Evolutionary conservation across 1,139 yeast species (phyloP).

Genomic region (Geotrichum australiense): DNA sequence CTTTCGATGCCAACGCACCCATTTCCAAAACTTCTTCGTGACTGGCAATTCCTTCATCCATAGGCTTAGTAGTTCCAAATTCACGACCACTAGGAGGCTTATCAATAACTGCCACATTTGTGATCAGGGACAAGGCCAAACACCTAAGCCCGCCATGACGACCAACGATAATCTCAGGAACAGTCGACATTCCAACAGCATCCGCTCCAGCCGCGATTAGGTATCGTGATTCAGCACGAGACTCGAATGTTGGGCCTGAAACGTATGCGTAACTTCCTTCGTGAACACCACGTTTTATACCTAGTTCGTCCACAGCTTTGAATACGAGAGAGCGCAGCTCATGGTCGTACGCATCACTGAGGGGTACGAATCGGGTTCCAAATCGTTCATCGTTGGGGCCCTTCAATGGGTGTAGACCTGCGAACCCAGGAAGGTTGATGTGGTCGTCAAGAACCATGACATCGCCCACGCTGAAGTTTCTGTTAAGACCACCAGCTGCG

Average conservation of each 20-base stretch:
- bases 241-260: constrained; percentile 91
- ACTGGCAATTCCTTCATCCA: constrained; percentile 66
- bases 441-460: constrained; percentile 87
- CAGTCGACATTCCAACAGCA: constrained; percentile 97
- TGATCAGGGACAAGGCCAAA: constrained; percentile 76
- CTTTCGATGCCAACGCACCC: constrained; percentile 72
- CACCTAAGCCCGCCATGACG: constrained; percentile 80
- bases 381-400: constrained; percentile 76
- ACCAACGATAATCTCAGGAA: constrained; percentile 90
- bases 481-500: constrained; percentile 88
- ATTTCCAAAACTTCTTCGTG: constrained; percentile 85
- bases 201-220: constrained; percentile 73
- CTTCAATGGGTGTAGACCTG: constrained; percentile 80
- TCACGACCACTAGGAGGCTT: constrained; percentile 69
- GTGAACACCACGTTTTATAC: constrained; percentile 54
- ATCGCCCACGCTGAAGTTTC: constrained; percentile 68
- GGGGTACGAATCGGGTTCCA: constrained; percentile 84
- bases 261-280: constrained; percentile 86
- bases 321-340: constrained; percentile 48
- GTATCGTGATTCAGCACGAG: constrained; percentile 85
- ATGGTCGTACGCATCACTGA: constrained; percentile 84
- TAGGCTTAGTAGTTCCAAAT: constrained; percentile 24
- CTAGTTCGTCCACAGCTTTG: constrained; percentile 46
- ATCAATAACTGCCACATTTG: constrained; percentile 74
- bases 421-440: constrained; percentile 81